Base-by-base conservation (phyloP, 352 stramenopile genomes). In the Pythium brassicae region DNA sequence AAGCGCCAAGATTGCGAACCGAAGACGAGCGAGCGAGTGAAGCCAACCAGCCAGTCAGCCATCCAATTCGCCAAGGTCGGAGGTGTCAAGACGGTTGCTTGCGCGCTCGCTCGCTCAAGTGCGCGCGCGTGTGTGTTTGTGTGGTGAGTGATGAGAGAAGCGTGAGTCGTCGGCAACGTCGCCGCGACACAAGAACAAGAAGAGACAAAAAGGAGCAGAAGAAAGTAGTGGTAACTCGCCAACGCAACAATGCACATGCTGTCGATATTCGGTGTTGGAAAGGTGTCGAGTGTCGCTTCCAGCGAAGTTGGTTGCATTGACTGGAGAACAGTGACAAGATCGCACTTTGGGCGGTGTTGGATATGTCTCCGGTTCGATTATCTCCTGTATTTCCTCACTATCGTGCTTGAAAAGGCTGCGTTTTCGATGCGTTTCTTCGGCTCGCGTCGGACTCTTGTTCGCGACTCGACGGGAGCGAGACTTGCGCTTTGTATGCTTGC, bases 401-500 rank as follows among this genome's bases (percentile, higher is more conserved):
- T 35, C 29, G 10, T n/a, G n/a, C 12, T 27, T 43, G 29, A 39
- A 23, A 12, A 8, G 17, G 15, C 23, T 54, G 27, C 29, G 32
- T 32, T 32, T 42, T 20, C n/a, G 45, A 29, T 40, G 6, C 47
- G 10, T 37, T 10, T 26, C 9, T 46, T 44, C 46, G n/a, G 19
- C 22, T 45, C 34, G 6, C 37, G 3, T 15, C 17, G 14, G 12
- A 10, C 7, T 25, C 10, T 32, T 11, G 51, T 27, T n/a, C 15
- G 11, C 25, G 19, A 20, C 43, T n/a, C n/a, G 42, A 27, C 42
- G 42, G 17, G 42, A n/a, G 0, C 15, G 12, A 45, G 7, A 22
- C 29, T 59, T 53, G 53, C 32, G 43, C n/a, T 59, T 40, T 53
- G 44, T 59, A 53, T 47, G 43, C 22, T 46, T 25, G 19, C 3